These are phyloP conservation scores for Fusarium longipes DNA, from an alignment of 2,329 filamentous ascomycete genomes.

Conservation along the genomic window DNA sequence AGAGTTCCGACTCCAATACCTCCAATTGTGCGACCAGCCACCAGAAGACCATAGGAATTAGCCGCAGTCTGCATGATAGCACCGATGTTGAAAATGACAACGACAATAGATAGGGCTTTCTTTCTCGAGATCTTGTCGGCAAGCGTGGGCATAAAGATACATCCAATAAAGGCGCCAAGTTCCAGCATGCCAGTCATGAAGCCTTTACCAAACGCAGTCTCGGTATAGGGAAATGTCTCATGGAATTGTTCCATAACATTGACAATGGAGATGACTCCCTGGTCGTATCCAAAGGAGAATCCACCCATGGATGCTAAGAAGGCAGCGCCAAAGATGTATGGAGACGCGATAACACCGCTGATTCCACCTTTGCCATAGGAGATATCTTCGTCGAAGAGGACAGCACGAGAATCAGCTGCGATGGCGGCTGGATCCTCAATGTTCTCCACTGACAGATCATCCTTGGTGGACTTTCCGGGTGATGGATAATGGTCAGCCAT, in stretches of 20 bases:
- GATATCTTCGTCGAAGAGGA: not conserved
- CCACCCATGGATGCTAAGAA: conserved; percentile 13
- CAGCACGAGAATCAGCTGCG: not conserved
- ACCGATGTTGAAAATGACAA: conserved; percentile 42
- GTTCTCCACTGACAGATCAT: not conserved
- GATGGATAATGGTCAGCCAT: not conserved
- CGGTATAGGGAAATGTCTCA: conserved; percentile 44
- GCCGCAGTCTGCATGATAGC: conserved; percentile 44
- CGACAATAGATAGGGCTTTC: conserved; percentile 42
- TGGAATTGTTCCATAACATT: conserved; percentile 59
- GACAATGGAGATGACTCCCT: conserved; percentile 55
- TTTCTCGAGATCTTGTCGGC: conserved; percentile 45
- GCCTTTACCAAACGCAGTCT: conserved; percentile 53
- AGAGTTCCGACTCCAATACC: conserved; percentile 62
- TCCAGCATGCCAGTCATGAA: conserved; percentile 59
- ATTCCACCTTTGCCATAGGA: conserved; percentile 1
- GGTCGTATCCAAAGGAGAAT: conserved; percentile 40
- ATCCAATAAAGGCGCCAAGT: conserved; percentile 61
- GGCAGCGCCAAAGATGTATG: conserved; percentile 1
- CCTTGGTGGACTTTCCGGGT: not conserved
- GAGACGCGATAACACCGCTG: not conserved
- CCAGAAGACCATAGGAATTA: conserved; percentile 22
- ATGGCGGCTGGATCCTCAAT: not conserved
- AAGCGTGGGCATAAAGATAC: conserved; percentile 37
- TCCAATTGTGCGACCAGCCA: conserved; percentile 44